Evolutionary conservation across 331 rosid species (phyloP), one percentile per base, ranked within the genome.

Genomic region (Malus hybrid): DNA sequence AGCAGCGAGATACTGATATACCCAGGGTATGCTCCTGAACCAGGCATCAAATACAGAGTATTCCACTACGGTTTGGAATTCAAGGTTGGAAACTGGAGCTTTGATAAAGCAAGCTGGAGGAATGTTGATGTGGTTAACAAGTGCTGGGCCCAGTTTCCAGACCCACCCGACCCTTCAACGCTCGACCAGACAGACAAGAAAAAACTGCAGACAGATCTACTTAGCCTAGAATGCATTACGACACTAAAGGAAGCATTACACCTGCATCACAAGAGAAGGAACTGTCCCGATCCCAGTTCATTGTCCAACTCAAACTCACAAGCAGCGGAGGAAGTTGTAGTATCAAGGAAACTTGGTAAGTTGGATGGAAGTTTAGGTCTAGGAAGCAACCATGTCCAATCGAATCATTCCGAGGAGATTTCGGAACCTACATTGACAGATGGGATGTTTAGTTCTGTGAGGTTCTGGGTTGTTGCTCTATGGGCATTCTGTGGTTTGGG

Each of bases 21-120:
- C 82, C 99, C 99, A 0, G 99, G 99, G 68, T 95, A 95, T 74
- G 80, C 71, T 85, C 99, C 99, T 65, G 81, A 26, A 67, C 78
- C 86, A 15, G 96, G 93, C 56, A 86, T 95, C 80, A 84, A 80
- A 13, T 95, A 92, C 76, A 82, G 99, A 88, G 97, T 95, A 82
- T 95, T 95, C 76, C 99, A 95, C 74, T 95, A 95, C 3, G 99
- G 99, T 75, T 86, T 95, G 81, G 91, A 79, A 71, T 95, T 89
- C 80, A 77, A 77, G 62, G 87, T 90, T 56, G 99, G 99, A 68
- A 95, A 95, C 76, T 95, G 99, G 99, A 95, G 99, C 87, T 88
- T 95, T 73, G 97, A 89, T 86, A 95, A 95, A 77, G 99, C 99
- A 75, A 90, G 83, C 2, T 92, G 93, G 96, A 89, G 97, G 63